Base-by-base conservation (phyloP, 1,284 basidiomycete species). In the Sporisorium reilianum region DNA sequence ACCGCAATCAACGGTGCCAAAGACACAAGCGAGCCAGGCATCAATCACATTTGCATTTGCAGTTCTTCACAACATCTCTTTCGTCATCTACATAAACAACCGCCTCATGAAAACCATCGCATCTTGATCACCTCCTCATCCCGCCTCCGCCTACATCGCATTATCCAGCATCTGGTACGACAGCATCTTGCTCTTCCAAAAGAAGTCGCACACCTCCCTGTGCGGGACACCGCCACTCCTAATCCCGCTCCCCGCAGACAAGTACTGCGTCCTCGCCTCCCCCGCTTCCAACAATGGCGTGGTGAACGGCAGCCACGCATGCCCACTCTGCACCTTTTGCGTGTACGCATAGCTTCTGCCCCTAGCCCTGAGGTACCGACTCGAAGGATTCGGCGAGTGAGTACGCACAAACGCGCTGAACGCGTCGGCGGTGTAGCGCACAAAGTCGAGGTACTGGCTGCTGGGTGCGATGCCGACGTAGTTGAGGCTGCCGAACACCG, bases 301-400 rank as follows among this genome's bases (percentile, higher is more conserved):
- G 1, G 23, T 22, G 55, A 55, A 74, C 1, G 51, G 44, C 14
- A 63, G 38, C 72, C 72, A 75, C 2, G 46, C 34, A 44, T 65
- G 49, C 30, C 25, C n/a, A 23, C 25, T n/a, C 48, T 59, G 52
- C 10, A 69, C 67, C 28, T 65, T 54, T 3, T 50, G 30, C n/a
- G 72, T 75, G 23, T 70, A 66, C n/a, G 63, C 55, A 41, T 75
- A 75, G 5, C 67, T 54, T 28, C 72, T 23, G 3, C 72, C 72
- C 12, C 72, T 44, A 2, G 64, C 63, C 16, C 46, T 58, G 20
- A 75, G 34, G 23, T 70, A 70, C 11, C 14, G 32, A 1, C 34
- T 12, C 2, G 14, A 26, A 0, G 72, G 72, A 44, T 75, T 70
- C 14, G 72, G 66, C 5, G 23, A 45, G 9, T 28, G 42, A 8